These are phyloP conservation scores for Cocos nucifera DNA, from an alignment of 176 grass and related monocot species.

Conservation along the genomic window DNA sequence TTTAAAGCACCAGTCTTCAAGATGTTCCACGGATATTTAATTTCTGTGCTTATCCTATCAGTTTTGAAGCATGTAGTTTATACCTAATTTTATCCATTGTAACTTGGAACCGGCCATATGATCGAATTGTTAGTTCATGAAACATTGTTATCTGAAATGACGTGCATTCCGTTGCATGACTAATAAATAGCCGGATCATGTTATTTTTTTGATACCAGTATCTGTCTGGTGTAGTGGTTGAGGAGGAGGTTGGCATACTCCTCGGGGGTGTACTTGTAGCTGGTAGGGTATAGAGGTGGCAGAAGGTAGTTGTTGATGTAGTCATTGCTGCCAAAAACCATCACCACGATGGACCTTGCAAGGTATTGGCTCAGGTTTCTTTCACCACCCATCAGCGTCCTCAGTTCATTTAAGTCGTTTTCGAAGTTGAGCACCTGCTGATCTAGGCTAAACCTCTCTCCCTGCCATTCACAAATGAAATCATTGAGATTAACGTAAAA, in stretches of 20 bases:
- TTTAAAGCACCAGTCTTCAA: no score
- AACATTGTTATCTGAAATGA: no score
- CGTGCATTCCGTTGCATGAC: no score
- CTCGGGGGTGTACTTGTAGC: slow-evolving; percentile 23
- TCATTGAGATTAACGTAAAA: no score
- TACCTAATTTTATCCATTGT: no score
- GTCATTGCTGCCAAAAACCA: slow-evolving; percentile 40
- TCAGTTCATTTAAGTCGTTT: slow-evolving; percentile 24
- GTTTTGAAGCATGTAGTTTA: no score
- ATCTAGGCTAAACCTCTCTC: slow-evolving; percentile 33
- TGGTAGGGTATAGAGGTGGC: slow-evolving; percentile 28
- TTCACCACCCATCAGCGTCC: slow-evolving; percentile 7
- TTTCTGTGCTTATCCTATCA: no score
- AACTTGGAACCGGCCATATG: no score
- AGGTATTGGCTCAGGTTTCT: slow-evolving; percentile 13
- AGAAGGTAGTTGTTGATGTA: slow-evolving; percentile 39
- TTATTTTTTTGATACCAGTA: slow-evolving; percentile 1
- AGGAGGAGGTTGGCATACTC: slow-evolving; percentile 32
- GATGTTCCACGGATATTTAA: no score
- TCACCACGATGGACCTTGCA: slow-evolving; percentile 27
- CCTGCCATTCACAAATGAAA: slow-evolving; percentile 14
- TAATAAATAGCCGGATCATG: no score
- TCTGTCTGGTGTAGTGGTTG: slow-evolving; percentile 35
- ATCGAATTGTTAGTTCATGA: no score
- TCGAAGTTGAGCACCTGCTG: slow-evolving; percentile 43